These are phyloP conservation scores for Ascochyta rabiei DNA, from an alignment of 2,329 filamentous ascomycete genomes.

Conservation along the genomic window DNA sequence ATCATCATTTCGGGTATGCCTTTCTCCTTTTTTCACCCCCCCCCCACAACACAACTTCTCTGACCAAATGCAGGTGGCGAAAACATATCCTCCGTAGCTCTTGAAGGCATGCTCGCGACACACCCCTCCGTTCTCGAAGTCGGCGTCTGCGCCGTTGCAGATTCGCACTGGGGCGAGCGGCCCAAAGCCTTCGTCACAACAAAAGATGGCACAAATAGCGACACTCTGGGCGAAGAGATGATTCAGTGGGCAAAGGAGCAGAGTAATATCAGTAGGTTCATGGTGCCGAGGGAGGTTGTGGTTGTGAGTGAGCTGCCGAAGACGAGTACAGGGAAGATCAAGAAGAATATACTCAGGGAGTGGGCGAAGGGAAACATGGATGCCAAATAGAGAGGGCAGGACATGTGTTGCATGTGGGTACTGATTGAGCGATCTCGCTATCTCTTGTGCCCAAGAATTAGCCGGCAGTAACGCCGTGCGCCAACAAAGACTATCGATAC, in stretches of 20 bases:
- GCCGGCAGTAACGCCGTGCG: too few species aligned
- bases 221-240: constrained; percentile 68
- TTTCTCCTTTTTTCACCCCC: not conserved
- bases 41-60: not conserved
- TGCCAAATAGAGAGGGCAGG: constrained; percentile 20
- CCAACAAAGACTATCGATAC: too few species aligned
- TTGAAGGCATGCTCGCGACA: constrained; percentile 86
- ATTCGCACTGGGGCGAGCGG: constrained; percentile 93
- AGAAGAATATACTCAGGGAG: constrained; percentile 89
- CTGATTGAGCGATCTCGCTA: not conserved
- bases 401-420: not conserved
- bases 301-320: constrained; percentile 89
- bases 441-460: too few species aligned
- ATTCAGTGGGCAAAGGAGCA: constrained; percentile 86
- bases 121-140: constrained; percentile 91
- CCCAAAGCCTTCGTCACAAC: constrained; percentile 92
- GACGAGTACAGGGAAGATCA: constrained; percentile 94
- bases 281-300: constrained; percentile 77
- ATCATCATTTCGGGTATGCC: constrained; percentile 90
- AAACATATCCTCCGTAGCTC: constrained; percentile 92
- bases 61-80: constrained; percentile 71
- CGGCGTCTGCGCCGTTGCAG: constrained; percentile 84
- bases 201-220: constrained; percentile 61
- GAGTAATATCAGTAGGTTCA: constrained; percentile 85
- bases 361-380: constrained; percentile 71